phyloP scores from a whole-genome alignment of 2,329 filamentous ascomycete genomes.

The Colletotrichum theobromicola region DNA sequence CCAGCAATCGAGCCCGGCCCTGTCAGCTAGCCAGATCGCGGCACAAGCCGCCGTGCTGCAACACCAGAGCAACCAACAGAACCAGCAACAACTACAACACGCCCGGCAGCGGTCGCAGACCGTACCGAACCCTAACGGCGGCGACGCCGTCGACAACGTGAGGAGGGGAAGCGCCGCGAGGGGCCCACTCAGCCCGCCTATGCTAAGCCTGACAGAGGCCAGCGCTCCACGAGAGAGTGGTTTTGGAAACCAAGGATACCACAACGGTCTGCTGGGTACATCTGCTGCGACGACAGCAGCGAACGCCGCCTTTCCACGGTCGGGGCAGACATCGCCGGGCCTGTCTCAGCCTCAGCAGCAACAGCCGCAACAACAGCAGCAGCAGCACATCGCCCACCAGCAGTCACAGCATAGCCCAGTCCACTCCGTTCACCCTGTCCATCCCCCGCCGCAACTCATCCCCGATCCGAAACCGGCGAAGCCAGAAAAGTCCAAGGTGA shows the following conservation, averaged over 20 bases:
- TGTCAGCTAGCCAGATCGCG: slow-evolving; percentile 78
- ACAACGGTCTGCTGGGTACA: slow-evolving; percentile 65
- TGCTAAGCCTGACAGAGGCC: slow-evolving; percentile 69
- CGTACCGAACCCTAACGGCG: slow-evolving; percentile 57
- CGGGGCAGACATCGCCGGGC: slow-evolving; percentile 57
- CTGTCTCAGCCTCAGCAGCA: slow-evolving; percentile 36
- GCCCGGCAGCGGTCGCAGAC: slow-evolving; percentile 76
- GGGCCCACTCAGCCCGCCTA: slow-evolving; percentile 64
- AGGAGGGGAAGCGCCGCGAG: slow-evolving; percentile 51
- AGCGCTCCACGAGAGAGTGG: slow-evolving; percentile 63
- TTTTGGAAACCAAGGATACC: slow-evolving; percentile 58
- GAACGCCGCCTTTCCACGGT: slow-evolving; percentile 75
- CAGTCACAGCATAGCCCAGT: not conserved
- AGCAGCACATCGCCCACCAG: slow-evolving; percentile 34
- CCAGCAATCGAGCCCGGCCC: slow-evolving; percentile 34
- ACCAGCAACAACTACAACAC: slow-evolving; percentile 42
- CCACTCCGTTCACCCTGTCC: slow-evolving; percentile 25
- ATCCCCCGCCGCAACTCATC: slow-evolving; percentile 40
- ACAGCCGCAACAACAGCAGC: slow-evolving; percentile 34
- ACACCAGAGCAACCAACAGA: slow-evolving; percentile 50
- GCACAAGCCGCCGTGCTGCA: slow-evolving; percentile 79
- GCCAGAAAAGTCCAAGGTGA: slow-evolving; percentile 77
- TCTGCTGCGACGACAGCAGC: slow-evolving; percentile 74
- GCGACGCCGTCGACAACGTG: not conserved
- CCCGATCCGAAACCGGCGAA: slow-evolving; percentile 62